These are phyloP conservation scores for Lathyrus tuberosus DNA, from an alignment of 306 rosid species.

Conservation along the genomic window DNA sequence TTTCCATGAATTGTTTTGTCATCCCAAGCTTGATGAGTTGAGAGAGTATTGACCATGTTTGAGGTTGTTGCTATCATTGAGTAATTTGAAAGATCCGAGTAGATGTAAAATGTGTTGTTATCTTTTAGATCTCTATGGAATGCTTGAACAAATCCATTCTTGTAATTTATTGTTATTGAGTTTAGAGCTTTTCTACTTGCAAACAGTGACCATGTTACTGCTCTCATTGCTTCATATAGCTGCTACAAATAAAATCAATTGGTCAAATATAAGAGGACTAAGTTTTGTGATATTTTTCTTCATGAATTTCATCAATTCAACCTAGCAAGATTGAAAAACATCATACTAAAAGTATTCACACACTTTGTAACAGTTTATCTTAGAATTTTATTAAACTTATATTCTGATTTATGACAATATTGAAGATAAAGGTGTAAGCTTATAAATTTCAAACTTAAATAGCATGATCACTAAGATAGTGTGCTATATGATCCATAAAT, in stretches of 20 bases:
- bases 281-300: neutral
- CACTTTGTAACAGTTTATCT: neutral
- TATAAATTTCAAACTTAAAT: neutral
- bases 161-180: conserved; percentile 89
- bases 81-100: conserved; percentile 86
- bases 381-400: neutral
- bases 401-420: neutral
- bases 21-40: conserved; percentile 62
- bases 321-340: neutral
- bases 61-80: conserved; percentile 61
- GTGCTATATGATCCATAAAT: conserved; percentile 1
- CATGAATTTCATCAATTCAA: neutral
- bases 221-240: conserved; percentile 90
- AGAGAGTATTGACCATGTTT: conserved; percentile 42
- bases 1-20: conserved; percentile 72
- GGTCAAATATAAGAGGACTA: conserved; percentile 12
- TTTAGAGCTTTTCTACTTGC: conserved; percentile 85
- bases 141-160: conserved; percentile 94
- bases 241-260: conserved; percentile 51
- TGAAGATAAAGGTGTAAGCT: neutral
- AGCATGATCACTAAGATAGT: neutral
- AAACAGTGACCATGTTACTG: conserved; percentile 88
- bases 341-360: neutral
- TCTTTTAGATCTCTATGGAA: conserved; percentile 89
- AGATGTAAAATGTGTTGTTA: conserved; percentile 87